Base-by-base conservation (phyloP, 2,329 filamentous ascomycete species). In the Cladosporium sp. region DNA sequence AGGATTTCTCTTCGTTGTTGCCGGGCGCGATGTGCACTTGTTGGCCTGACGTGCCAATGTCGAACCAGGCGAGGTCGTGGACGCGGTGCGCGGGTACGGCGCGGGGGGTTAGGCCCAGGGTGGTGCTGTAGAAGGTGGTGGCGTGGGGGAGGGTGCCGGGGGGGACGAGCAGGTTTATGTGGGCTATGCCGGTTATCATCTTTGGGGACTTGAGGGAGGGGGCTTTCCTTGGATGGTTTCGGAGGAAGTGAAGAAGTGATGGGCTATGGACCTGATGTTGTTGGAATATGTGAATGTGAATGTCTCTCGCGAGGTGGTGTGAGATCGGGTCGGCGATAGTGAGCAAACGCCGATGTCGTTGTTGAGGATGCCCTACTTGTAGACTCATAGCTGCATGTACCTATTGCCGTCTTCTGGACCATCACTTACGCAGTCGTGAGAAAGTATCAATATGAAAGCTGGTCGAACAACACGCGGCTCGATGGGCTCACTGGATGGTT, bases 151-250 rank as follows among this genome's bases (percentile, higher is more conserved):
- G 79, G 0, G 84, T 86, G 64, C 80, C 83, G 0, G 73, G 72
- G 0, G 85, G 85, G 11, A 88, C 83, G n/a, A 83, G 80, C 56
- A 88, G 77, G 72, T 88, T 88, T 67, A 88, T 78, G 75, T 88
- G 85, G 2, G 83, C 82, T 60, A 88, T 77, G 39, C 83, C 82
- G 43, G 80, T 78, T 70, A 87, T 86, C 80, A 85, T 82, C 23
- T 14, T 36, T n/a, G n/a, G n/a, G n/a, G n/a, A n/a, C n/a, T n/a
- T n/a, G 13, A 28, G 25, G 13, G 25, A 18, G 5, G 48, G n/a
- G n/a, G n/a, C n/a, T n/a, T n/a, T n/a, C n/a, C n/a, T n/a, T n/a
- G n/a, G n/a, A n/a, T n/a, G n/a, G n/a, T n/a, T n/a, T n/a, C n/a
- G n/a, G n/a, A n/a, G n/a, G n/a, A n/a, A n/a, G n/a, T n/a, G n/a